A percentile compares a stretch with the other conserved stretches of the same genome.
phyloP scores from a whole-genome alignment of 2,329 filamentous ascomycete genomes.

The Teratosphaeria pseudoeucalypti region DNA sequence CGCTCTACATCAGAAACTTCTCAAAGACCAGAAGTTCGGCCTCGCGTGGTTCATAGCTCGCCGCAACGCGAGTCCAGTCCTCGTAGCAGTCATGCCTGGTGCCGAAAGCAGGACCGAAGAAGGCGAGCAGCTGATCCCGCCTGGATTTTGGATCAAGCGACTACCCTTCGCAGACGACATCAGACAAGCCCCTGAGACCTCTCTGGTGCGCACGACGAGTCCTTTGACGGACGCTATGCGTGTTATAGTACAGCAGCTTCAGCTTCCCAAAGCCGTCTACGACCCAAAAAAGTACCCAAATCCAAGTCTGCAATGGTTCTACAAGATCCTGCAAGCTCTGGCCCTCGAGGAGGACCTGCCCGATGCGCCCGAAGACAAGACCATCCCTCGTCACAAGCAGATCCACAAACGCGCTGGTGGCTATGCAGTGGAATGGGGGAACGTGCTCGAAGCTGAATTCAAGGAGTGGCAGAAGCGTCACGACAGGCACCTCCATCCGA shows the following conservation, averaged over 20 bases:
- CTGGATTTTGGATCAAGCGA: constrained; percentile 79
- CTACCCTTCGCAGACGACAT: constrained; percentile 87
- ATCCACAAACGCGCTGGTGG: constrained; percentile 81
- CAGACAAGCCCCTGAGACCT: constrained; percentile 54
- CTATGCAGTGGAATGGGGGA: constrained; percentile 68
- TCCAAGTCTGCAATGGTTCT: constrained; percentile 82
- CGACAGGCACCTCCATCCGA: constrained; percentile 29
- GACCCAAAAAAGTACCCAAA: constrained; percentile 85
- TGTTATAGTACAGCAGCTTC: constrained; percentile 69
- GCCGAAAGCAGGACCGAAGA: constrained; percentile 54
- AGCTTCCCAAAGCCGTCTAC: constrained; percentile 76
- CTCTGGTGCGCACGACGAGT: constrained; percentile 50
- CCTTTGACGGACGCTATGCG: constrained; percentile 73
- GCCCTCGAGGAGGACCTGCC: constrained; percentile 88
- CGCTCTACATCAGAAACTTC: constrained; percentile 76
- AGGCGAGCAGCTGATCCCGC: constrained; percentile 61
- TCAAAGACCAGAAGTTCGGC: constrained; percentile 68
- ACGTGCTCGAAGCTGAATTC: constrained; percentile 52
- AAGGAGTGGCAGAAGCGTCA: constrained; percentile 29
- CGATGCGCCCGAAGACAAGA: constrained; percentile 63
- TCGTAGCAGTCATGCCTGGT: constrained; percentile 75
- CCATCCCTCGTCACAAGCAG: constrained; percentile 71
- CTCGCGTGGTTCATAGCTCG: constrained; percentile 85
- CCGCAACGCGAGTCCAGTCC: constrained; percentile 63
- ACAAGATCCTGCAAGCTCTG: constrained; percentile 81